Evolutionary conservation across 176 grass and related monocot genomes (phyloP).

Genomic region (Ensete ventricosum): DNA sequence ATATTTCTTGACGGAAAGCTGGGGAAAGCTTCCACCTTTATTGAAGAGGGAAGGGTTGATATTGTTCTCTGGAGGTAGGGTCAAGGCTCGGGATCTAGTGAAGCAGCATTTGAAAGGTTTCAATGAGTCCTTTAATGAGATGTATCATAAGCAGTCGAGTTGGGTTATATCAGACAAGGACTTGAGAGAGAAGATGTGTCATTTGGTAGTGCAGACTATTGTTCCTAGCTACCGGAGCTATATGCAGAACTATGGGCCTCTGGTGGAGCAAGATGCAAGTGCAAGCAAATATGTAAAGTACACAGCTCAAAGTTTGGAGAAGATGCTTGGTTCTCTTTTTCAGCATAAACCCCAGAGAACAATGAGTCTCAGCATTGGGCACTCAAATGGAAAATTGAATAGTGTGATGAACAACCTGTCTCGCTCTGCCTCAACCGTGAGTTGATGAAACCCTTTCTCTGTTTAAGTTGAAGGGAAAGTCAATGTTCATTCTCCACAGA

Average conservation of each 20-base stretch:
- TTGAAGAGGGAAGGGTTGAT: conserved; percentile 79
- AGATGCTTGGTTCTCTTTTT: conserved; percentile 61
- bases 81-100: conserved; percentile 74
- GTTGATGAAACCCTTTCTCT: background rate
- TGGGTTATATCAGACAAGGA: conserved; percentile 86
- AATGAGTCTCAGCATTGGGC: conserved; percentile 59
- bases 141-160: conserved; percentile 54
- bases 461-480: background rate
- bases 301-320: conserved; percentile 64
- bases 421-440: conserved; percentile 67
- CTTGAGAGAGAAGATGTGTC: conserved; percentile 52
- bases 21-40: conserved; percentile 55
- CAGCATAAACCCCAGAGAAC: conserved; percentile 40
- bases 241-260: conserved; percentile 93
- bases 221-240: conserved; percentile 88
- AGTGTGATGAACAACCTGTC: conserved; percentile 34
- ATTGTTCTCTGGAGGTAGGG: conserved; percentile 83
- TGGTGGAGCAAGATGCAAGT: conserved; percentile 75
- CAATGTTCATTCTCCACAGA: background rate
- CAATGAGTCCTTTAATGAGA: conserved; percentile 75
- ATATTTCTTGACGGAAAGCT: conserved; percentile 63
- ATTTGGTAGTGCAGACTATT: conserved; percentile 63
- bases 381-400: conserved; percentile 46
- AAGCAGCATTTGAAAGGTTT: conserved; percentile 81
- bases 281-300: conserved; percentile 70